Percentiles rank a stretch among this genome's conserved stretches.
Conservation (phyloP, 2,329 filamentous ascomycete species). For the Biscogniauxia mediterranea region DNA sequence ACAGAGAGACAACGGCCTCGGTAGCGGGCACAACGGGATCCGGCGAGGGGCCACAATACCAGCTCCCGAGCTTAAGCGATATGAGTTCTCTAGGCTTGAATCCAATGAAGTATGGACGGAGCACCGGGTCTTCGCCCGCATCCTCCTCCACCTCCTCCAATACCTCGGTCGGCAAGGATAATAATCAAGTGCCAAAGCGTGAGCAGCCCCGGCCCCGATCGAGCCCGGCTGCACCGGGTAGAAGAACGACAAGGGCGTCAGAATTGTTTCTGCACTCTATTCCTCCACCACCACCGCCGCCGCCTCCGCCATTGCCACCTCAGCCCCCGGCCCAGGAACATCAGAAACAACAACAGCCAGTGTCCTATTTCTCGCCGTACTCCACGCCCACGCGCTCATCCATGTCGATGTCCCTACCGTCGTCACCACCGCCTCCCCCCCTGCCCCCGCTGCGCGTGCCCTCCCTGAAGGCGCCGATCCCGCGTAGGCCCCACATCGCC, state of each 20-base stretch:
- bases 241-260: background rate
- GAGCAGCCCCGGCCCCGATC: background rate
- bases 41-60: background rate
- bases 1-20: background rate
- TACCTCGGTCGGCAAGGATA: background rate
- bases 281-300: constrained; percentile 1
- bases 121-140: background rate
- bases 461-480: constrained; percentile 11
- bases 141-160: background rate
- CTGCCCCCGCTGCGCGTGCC: background rate
- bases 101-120: background rate
- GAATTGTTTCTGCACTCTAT: background rate
- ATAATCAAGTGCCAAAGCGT: background rate
- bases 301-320: constrained; percentile 8
- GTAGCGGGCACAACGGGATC: background rate
- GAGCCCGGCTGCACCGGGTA: background rate
- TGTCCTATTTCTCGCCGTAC: background rate
- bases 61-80: background rate
- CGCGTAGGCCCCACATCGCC: constrained; percentile 5
- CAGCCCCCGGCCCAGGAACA: background rate
- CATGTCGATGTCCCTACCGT: background rate
- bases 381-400: background rate
- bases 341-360: background rate
- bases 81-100: background rate
- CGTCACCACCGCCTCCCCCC: background rate